Conservation (phyloP, 2,329 filamentous ascomycete genomes). For the Penicillium digitatum region DNA sequence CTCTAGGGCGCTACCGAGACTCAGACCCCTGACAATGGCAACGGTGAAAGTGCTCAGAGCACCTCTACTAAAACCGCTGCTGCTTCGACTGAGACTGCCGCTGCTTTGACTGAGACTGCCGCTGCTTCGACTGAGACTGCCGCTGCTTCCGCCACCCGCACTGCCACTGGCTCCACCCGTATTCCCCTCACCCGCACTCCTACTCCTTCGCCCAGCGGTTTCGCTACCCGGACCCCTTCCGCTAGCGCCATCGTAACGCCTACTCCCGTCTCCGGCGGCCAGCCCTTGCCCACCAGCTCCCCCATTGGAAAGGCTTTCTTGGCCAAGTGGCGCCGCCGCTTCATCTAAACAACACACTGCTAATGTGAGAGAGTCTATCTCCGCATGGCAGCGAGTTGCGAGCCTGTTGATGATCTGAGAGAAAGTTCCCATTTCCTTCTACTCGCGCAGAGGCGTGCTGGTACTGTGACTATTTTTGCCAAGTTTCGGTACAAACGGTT, state of each 20-base stretch:
- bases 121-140: conserved; percentile 1
- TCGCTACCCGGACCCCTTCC: conserved; percentile 29
- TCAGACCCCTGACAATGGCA: neutral
- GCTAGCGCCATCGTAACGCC: neutral
- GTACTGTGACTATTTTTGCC: conserved; percentile 25
- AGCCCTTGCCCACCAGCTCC: conserved; percentile 18
- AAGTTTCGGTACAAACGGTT: conserved; percentile 14
- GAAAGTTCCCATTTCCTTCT: conserved; percentile 16
- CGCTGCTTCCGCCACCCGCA: conserved; percentile 5
- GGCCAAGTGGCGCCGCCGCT: conserved; percentile 27
- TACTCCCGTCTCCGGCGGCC: neutral
- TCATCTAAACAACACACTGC: conserved; percentile 15
- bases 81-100: neutral
- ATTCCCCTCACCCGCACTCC: conserved; percentile 9
- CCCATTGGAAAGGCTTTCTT: conserved; percentile 25
- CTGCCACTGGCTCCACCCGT: conserved; percentile 17
- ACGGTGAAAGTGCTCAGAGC: conserved; percentile 1
- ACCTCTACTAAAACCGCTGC: conserved; percentile 4
- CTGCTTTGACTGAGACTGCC: conserved; percentile 3
- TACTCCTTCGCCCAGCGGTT: conserved; percentile 23
- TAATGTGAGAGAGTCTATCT: neutral
- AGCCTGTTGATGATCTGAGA: conserved; percentile 12
- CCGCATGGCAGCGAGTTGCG: conserved; percentile 4
- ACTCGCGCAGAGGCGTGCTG: conserved; percentile 21
- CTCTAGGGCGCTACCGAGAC: conserved; percentile 5